Base-by-base conservation (phyloP, 75 land plant species). In the Picea sitchensis region DNA sequence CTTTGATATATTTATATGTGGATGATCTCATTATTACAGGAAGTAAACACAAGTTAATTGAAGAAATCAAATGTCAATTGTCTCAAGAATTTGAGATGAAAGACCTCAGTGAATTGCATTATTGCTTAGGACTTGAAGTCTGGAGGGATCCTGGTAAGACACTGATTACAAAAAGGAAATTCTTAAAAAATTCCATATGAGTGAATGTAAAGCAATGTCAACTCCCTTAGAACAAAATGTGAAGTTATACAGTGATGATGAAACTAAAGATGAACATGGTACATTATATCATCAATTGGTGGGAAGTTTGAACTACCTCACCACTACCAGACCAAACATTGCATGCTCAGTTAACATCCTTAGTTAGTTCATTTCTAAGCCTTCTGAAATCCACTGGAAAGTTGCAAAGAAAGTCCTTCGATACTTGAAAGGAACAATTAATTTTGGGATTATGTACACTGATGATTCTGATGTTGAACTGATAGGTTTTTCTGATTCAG, bases 361-460 rank as follows among this genome's bases (percentile, higher is more conserved):
- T 15, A 23, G 5, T 36, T 61, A 76, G 59, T 76, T 76, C 5
- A 76, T 41, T 3, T 1, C 3, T 18, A 36, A 36, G 14, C 77
- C 77, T 51, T n/a, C 3, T 13, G n/a, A 36, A 18, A 15, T 2
- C 14, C 77, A 76, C 54, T 76, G 3, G 77, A 36, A 76, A 38
- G 68, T 2, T 38, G 17, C 17, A 15, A 76, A 47, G 26, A 47
- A 26, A 51, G 59, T 76, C 36, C 18, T 76, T 15, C 2, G 77
- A 26, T 76, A 76, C 36, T 26, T 76, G 2, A 76, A 76, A 58
- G 77, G 61, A 15, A 76, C 77, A 47, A 18, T 20, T 1, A 76
- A 76, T 76, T 18, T 18, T 41, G 60, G 56, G 0, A 2, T 76
- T 15, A 17, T 41, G 2, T 76, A 76, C 0, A 58, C 3, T 41